Evolutionary conservation across 208 protist species (phyloP).

Genomic region (Sergeia podlipaevii): DNA sequence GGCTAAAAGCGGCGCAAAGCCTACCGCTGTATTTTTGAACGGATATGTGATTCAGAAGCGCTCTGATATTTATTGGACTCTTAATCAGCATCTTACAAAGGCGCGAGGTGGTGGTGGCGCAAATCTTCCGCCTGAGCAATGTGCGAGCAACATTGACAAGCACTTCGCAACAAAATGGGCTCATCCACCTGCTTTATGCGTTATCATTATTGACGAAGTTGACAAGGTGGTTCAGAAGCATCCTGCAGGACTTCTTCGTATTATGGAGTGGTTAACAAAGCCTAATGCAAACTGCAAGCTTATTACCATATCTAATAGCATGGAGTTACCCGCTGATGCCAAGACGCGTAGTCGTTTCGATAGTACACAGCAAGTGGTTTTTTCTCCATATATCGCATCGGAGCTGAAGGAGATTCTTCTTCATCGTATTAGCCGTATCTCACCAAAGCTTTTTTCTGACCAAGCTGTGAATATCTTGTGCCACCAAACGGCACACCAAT

Average conservation of each 20-base stretch:
- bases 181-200: constrained; percentile 30
- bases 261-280: constrained; percentile 85
- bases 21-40: constrained; percentile 85
- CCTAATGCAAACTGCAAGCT: constrained; percentile 81
- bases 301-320: constrained; percentile 87
- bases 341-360: constrained; percentile 84
- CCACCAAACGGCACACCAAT: constrained; percentile 81
- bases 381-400: constrained; percentile 69
- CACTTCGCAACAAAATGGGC: constrained; percentile 75
- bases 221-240: constrained; percentile 84
- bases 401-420: constrained; percentile 76
- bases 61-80: constrained; percentile 83
- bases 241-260: constrained; percentile 73
- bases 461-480: constrained; percentile 79
- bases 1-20: constrained; percentile 18
- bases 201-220: constrained; percentile 89
- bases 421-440: constrained; percentile 47
- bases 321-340: constrained; percentile 79
- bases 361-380: constrained; percentile 78
- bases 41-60: constrained; percentile 88
- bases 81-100: constrained; percentile 71
- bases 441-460: constrained; percentile 73
- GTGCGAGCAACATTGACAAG: constrained; percentile 71
- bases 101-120: constrained; percentile 44
- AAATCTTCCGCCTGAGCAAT: constrained; percentile 57